Evolutionary conservation across 2,329 filamentous ascomycete species (phyloP).

Genomic region (Ascochyta fabae): DNA sequence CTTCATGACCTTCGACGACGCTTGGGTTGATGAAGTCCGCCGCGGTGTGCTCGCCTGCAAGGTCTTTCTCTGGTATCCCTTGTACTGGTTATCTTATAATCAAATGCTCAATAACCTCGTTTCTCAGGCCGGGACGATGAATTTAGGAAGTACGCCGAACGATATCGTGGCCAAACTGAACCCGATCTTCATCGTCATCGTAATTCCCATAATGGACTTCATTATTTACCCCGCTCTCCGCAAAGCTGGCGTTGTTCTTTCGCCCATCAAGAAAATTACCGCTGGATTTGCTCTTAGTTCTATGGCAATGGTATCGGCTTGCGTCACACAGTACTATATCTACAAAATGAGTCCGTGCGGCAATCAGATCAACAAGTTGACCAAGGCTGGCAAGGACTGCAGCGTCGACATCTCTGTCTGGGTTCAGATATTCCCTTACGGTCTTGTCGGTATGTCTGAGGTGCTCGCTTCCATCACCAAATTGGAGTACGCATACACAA

Average conservation of each 20-base stretch:
- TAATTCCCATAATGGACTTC: conserved; percentile 65
- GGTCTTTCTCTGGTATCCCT: conserved; percentile 66
- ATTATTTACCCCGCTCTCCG: conserved; percentile 73
- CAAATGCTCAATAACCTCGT: conserved; percentile 69
- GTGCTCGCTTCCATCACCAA: conserved; percentile 73
- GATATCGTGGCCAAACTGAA: conserved; percentile 80
- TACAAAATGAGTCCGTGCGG: conserved; percentile 41
- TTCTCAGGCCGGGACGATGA: conserved; percentile 72
- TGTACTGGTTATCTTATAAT: conserved; percentile 46
- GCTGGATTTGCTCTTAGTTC: conserved; percentile 71
- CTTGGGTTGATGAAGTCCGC: conserved; percentile 77
- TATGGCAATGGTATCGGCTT: conserved; percentile 65
- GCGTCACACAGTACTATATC: conserved; percentile 64
- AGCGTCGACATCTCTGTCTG: conserved; percentile 60
- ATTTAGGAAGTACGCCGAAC: conserved; percentile 74
- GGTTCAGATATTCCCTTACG: conserved; percentile 60
- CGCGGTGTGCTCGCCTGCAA: conserved; percentile 60
- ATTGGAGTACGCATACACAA: conserved; percentile 58
- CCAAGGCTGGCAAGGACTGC: conserved; percentile 52
- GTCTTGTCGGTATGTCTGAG: conserved; percentile 64
- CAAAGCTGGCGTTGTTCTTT: conserved; percentile 69
- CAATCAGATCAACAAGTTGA: conserved; percentile 37
- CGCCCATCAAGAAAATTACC: conserved; percentile 78
- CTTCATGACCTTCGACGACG: conserved; percentile 83
- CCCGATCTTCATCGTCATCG: conserved; percentile 76